Evolutionary conservation across 495 filamentous ascomycete genomes (phyloP), one percentile per base, ranked within the genome.

Genomic region (Penicillium daleae): DNA sequence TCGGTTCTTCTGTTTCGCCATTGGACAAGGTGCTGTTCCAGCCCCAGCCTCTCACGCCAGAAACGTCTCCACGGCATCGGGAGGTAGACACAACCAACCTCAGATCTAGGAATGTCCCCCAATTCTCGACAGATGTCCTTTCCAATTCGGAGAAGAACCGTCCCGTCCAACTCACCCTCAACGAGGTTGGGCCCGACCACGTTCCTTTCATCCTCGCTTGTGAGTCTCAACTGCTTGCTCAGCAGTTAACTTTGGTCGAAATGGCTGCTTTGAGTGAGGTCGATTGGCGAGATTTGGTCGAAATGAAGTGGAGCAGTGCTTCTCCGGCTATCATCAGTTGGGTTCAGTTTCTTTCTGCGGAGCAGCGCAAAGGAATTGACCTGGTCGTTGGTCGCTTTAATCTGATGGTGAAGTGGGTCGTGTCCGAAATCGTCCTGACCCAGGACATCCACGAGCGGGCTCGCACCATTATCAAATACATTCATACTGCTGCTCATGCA

Each of bases 301-400:
- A 97, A 32, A 90, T 99, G 84, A 86, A 86, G 59, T 97, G 93
- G 93, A 92, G 89, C 65, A 91, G 86, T 57, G 87, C 91, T 56
- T 84, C 87, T 17, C 82, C 87, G 19, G 70, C 72, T 46, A 80
- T 83, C 10, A 81, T 84, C 33, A 86, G 87, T 64, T 99, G 96
- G 96, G 92, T 97, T n/a, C 88, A 95, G 52, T 97, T 95, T 70
- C 84, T 99, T 13, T 85, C 86, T 31, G 84, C 87, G n/a, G 86
- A 88, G 17, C 88, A 96, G 61, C 90, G 90, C 26, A 89, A 86
- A 37, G 95, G 95, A 22, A 92, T 98, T 56, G 95, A 97, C 67
- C 83, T 99, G n/a, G 93, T 97, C 22, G 92, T 97, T 66, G 92
- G 93, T 21, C 90, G 96, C 37, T 97, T 97, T 80, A 98, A 98